A percentile compares a stretch with the other conserved stretches of the same genome.
These are phyloP conservation scores for Choanephora cucurbitarum DNA, from an alignment of 371 early-diverging fungal genomes.

Conservation along the genomic window DNA sequence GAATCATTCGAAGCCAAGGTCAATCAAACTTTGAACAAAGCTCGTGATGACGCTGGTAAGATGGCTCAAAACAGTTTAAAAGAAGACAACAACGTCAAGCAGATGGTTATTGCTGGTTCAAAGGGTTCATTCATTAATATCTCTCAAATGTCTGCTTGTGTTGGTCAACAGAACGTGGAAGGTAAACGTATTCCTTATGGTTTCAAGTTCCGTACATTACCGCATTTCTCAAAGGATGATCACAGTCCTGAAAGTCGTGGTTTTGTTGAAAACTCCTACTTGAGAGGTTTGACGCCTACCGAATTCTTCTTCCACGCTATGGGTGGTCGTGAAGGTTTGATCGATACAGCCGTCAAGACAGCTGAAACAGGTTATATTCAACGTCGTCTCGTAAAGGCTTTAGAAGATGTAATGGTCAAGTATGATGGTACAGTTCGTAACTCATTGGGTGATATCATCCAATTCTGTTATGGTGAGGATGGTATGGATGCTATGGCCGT, in stretches of 20 bases:
- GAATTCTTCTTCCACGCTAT: slow-evolving; percentile 99
- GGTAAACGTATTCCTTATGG: slow-evolving; percentile 99
- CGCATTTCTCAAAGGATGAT: slow-evolving; percentile 99
- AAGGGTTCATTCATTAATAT: slow-evolving; percentile 99
- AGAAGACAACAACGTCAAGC: slow-evolving; percentile 96
- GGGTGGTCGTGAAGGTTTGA: slow-evolving; percentile 99
- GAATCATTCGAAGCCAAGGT: slow-evolving; percentile 97
- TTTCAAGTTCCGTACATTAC: slow-evolving; percentile 95
- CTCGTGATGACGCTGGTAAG: slow-evolving; percentile 97
- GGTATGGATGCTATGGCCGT: slow-evolving; percentile 97
- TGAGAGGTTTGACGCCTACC: slow-evolving; percentile 96
- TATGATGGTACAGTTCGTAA: slow-evolving; percentile 99
- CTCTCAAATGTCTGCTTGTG: slow-evolving; percentile 99
- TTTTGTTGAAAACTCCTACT: slow-evolving; percentile 98
- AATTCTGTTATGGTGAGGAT: slow-evolving; percentile 99
- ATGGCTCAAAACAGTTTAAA: slow-evolving; percentile 88
- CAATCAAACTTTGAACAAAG: slow-evolving; percentile 91
- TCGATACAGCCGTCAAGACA: slow-evolving; percentile 99
- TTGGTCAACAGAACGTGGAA: slow-evolving; percentile 99
- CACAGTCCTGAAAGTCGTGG: slow-evolving; percentile 97
- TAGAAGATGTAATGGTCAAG: slow-evolving; percentile 98
- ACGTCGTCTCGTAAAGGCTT: slow-evolving; percentile 98
- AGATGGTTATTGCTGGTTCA: slow-evolving; percentile 99
- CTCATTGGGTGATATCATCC: slow-evolving; percentile 90
- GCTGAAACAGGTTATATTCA: slow-evolving; percentile 99